Base-by-base conservation (phyloP, 345 rosid species). In the Citrus sp. region DNA sequence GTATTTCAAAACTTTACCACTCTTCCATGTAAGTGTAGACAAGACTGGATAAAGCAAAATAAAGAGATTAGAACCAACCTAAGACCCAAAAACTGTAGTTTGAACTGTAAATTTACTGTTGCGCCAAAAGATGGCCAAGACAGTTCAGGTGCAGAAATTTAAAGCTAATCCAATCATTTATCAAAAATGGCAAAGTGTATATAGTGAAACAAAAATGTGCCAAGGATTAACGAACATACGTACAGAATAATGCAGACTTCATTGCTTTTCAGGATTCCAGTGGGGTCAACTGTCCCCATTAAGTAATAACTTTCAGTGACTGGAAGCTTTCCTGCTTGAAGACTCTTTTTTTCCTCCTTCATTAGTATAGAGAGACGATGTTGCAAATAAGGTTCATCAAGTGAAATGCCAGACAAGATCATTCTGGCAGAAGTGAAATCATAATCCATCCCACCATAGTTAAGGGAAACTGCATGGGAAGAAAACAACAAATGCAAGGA, bases 261-360 rank as follows among this genome's bases (percentile, higher is more conserved):
- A 86, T 87, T 84, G 18, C 82, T 75, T 84, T 87, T 83, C 22
- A 95, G 84, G 75, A 54, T 73, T 74, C 90, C 90, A 0, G 98
- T 90, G 65, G 98, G 98, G 82, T 95, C 95, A 27, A 81, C 89
- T 18, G 95, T 95, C 35, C 98, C 98, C 98, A 95, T 92, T 18
- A 95, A 81, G 85, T 95, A 90, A 78, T 86, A 91, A 28, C 93
- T 89, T 38, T 95, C 98, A 0, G 88, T 46, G 10, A 93, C 72
- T 10, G 87, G 94, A 75, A 95, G 87, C 75, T 18, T 93, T 67
- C 95, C 98, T 56, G 59, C 87, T 71, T 59, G 82, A 34, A 95
- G 91, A 80, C 78, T 78, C 40, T 85, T 91, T 77, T 76, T 93
- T 71, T 88, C 97, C 24, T 72, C 78, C 6, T 70, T 87, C 77